A percentile compares a stretch with the other conserved stretches of the same genome.
Evolutionary conservation across 306 rosid species (phyloP).

Genomic region (Vigna angularis): DNA sequence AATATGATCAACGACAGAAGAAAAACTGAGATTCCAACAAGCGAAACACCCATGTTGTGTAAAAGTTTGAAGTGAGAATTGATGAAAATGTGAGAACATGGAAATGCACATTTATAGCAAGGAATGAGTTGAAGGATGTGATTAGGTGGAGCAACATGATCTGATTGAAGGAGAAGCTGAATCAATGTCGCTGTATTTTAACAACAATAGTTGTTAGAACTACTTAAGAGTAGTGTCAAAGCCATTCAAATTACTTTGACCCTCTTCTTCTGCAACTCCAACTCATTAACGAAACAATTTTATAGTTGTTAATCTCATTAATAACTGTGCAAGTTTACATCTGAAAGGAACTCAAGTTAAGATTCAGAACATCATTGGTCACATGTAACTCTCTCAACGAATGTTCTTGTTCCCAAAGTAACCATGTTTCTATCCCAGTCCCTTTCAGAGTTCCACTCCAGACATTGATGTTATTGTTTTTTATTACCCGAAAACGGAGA

Average conservation of each 20-base stretch:
- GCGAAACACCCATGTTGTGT: slow-evolving; percentile 51
- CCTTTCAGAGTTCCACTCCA: no score
- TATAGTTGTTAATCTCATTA: neutral
- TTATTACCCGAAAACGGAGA: no score
- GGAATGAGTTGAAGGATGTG: neutral
- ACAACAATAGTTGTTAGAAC: slow-evolving; percentile 60
- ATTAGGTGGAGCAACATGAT: slow-evolving; percentile 28
- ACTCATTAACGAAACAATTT: slow-evolving; percentile 27
- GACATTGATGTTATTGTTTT: no score
- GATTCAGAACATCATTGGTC: slow-evolving; percentile 33
- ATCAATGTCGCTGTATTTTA: slow-evolving; percentile 37
- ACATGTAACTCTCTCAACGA: slow-evolving; percentile 56
- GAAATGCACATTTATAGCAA: slow-evolving; percentile 39
- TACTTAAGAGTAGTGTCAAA: slow-evolving; percentile 73
- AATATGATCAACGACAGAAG: slow-evolving; percentile 32
- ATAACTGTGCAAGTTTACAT: slow-evolving; percentile 9
- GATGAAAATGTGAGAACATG: slow-evolving; percentile 34
- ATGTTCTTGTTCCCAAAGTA: slow-evolving; percentile 53
- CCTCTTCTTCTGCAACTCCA: slow-evolving; percentile 61
- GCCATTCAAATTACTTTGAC: slow-evolving; percentile 56
- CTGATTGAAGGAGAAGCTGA: slow-evolving; percentile 41
- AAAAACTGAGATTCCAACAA: slow-evolving; percentile 39
- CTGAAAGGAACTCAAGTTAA: slow-evolving; percentile 34
- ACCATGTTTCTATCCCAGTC: neutral
- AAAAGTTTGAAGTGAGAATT: neutral